A percentile compares a stretch with the other conserved stretches of the same genome.
phyloP scores from a whole-genome alignment of 176 grass and related monocot species.

The Lolium rigidum region DNA sequence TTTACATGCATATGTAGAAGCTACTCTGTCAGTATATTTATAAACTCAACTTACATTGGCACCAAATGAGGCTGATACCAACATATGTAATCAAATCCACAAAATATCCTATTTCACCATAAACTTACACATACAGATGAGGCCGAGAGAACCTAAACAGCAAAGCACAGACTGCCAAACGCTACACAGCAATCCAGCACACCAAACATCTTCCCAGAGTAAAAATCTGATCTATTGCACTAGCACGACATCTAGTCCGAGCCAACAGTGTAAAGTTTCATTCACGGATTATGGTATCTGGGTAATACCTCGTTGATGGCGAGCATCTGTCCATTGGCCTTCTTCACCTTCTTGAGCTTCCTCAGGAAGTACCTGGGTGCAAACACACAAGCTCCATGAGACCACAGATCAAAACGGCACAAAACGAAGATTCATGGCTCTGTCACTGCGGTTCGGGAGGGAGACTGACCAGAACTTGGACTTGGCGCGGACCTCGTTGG shows the following conservation, averaged over 20 bases:
- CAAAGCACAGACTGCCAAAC: background rate
- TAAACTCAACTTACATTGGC: background rate
- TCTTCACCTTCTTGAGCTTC: conserved; percentile 98
- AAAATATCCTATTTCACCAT: too few relatives aligned
- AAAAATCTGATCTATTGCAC: background rate
- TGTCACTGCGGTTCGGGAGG: background rate
- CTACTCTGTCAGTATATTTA: too few relatives aligned
- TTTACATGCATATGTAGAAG: too few relatives aligned
- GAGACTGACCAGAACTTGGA: conserved; percentile 85
- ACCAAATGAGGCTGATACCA: background rate
- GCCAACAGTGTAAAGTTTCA: background rate
- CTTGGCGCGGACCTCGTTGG: conserved; percentile 95
- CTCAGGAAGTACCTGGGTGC: conserved; percentile 84
- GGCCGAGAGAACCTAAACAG: background rate
- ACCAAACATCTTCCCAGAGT: too few relatives aligned
- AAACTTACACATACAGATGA: too few relatives aligned
- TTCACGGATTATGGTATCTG: background rate
- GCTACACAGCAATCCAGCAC: background rate
- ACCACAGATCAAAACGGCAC: background rate
- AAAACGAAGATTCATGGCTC: background rate
- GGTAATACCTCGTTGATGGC: conserved; percentile 83
- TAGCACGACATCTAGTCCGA: background rate
- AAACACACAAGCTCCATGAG: background rate
- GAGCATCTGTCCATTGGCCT: conserved; percentile 88
- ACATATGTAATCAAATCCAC: too few relatives aligned